Base-by-base conservation (phyloP, 768 basidiomycete genomes). In the Panaeolus cyanescens region DNA sequence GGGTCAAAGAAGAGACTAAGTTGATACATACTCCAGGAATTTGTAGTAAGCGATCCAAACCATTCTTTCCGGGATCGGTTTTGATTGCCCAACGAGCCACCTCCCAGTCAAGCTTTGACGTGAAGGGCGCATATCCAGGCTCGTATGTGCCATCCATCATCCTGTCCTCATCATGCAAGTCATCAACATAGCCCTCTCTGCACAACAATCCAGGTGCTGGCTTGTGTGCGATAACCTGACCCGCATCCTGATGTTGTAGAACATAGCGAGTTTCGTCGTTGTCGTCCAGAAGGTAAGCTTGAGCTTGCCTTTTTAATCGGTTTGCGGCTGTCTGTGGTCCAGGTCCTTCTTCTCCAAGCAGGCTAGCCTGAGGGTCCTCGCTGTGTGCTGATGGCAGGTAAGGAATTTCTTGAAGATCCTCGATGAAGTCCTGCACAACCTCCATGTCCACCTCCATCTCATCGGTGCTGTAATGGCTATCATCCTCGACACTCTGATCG, bases 81-180 rank as follows among this genome's bases (percentile, higher is more conserved):
- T 62, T 65, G 1, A 71, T 56, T 1, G 68, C 71, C 72, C 72
- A 73, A 53, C 63, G 55, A 0, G 69, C 70, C 32, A 72, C 60
- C 31, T 55, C 32, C 70, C 70, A 73, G 32, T 73, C 68, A 3
- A 71, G 55, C 28, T 70, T 62, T 4, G 66, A 70, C 3, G 62
- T 59, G 30, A 73, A 73, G 0, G 72, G 71, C 0, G 57, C 42
- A 58, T 64, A 65, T 1, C 15, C 31, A 33, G 30, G 3, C 6
- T 12, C 55, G 6, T 17, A 33, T 17, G 15, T 13, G 1, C 12
- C 28, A 3, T 56, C 61, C 63, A 61, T 61, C 8, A 61, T 60
- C 3, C 58, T 19, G 25, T 64, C 59, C 1, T 55, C 58, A 17
- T 32, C 5, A 3, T 56, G 9, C 3, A 19, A 17, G 17, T 34